Evolutionary conservation across 2,329 filamentous ascomycete genomes (phyloP), one percentile per base, ranked within the genome.

Genomic region (Calonectria pseudoreteaudii): DNA sequence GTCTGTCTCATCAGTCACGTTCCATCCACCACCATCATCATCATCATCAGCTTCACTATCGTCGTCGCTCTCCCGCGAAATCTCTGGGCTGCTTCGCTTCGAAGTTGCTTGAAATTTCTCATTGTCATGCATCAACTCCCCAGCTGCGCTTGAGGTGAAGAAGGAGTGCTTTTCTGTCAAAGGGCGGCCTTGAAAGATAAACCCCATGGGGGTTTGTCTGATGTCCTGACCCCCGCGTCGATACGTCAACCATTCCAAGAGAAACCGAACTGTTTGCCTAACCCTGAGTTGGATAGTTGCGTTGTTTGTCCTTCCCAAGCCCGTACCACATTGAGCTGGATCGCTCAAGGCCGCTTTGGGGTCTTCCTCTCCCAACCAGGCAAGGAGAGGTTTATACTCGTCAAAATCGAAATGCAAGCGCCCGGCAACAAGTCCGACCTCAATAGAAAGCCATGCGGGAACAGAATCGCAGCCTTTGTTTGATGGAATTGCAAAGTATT

Each of bases 361-460:
- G 3, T 4, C n/a, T 18, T 28, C 56, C 10, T 41, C 13, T 4
- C 56, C 56, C 23, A 62, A 18, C 56, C 56, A 62, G 3, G 36
- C 14, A 9, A 62, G 56, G 0, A 89, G 74, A 0, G 74, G 52
- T 1, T 68, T 38, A 53, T 87, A 86, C 65, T 93, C 90, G 0
- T 82, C 73, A 78, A 84, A 90, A 0, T 88, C 84, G 70, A 93
- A 88, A 76, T 94, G 93, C 0, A 94, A 84, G 0, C 91, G 85
- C 0, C 92, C 92, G 0, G 90, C 85, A 60, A 93, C 85, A 6
- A 94, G 85, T 0, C 92, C 92, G 0, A 94, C 78, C 76, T 94
- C 90, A 1, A 90, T 85, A 0, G 80, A 84, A 0, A 94, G 82
- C 90, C 90, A 92, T 0, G 71, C 23, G 0, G 92, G 91, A 0